Evolutionary conservation across 202 grass and related monocot genomes (phyloP).

Genomic region (Schoenoplectus tabernaemontani): DNA sequence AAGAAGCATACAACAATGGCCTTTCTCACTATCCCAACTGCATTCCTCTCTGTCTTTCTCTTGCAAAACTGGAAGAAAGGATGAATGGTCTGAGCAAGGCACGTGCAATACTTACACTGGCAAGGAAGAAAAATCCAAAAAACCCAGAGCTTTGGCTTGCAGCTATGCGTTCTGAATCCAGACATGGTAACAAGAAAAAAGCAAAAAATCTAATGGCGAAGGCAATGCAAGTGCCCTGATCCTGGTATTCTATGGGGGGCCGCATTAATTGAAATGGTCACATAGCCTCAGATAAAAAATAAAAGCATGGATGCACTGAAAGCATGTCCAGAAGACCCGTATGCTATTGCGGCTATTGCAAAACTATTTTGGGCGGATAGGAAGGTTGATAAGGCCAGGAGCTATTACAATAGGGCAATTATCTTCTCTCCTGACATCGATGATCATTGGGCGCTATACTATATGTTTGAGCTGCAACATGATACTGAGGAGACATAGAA

Average conservation of each 20-base stretch:
- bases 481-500: slow-evolving; percentile 62
- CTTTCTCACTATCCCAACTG: slow-evolving; percentile 58
- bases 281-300: slow-evolving; percentile 62
- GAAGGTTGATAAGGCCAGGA: slow-evolving; percentile 76
- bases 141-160: slow-evolving; percentile 90
- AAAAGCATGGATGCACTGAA: slow-evolving; percentile 77
- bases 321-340: slow-evolving; percentile 59
- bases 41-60: slow-evolving; percentile 75
- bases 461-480: slow-evolving; percentile 89
- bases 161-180: slow-evolving; percentile 64
- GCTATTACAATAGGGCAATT: slow-evolving; percentile 80
- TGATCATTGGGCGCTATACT: slow-evolving; percentile 73
- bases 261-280: slow-evolving; percentile 70
- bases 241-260: slow-evolving; percentile 94
- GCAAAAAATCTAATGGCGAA: slow-evolving; percentile 74
- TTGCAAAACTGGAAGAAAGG: slow-evolving; percentile 73
- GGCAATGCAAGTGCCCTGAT: slow-evolving; percentile 72
- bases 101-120: slow-evolving; percentile 75
- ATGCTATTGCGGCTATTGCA: slow-evolving; percentile 76
- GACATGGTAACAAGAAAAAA: slow-evolving; percentile 77
- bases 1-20: slow-evolving; percentile 72
- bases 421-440: slow-evolving; percentile 67
- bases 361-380: slow-evolving; percentile 86
- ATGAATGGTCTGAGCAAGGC: slow-evolving; percentile 77
- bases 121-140: slow-evolving; percentile 78